A percentile compares a stretch with the other conserved stretches of the same genome.
These are phyloP conservation scores for Chlamydomonas sp. DNA, from an alignment of 139 green algal genomes.

Conservation along the genomic window DNA sequence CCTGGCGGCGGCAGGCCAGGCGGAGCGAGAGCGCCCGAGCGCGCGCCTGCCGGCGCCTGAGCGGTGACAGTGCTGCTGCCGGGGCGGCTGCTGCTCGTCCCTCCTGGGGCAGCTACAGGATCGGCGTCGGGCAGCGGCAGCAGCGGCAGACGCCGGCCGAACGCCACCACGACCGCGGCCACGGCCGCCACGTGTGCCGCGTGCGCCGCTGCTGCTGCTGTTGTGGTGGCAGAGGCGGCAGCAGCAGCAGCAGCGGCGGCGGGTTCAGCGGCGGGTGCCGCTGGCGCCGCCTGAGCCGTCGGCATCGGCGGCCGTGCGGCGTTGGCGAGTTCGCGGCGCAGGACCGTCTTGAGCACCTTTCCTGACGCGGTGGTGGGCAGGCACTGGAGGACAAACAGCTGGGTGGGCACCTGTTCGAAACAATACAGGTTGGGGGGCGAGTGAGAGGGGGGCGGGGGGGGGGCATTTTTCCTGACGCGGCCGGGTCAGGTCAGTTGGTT, in stretches of 20 bases:
- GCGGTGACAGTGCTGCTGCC: neutral
- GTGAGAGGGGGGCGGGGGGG: too few species aligned
- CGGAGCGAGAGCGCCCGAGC: too few species aligned
- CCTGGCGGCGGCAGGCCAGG: too few species aligned
- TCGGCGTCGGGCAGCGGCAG: neutral
- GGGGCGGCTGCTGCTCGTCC: neutral
- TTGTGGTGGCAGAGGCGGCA: neutral
- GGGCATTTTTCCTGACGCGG: too few species aligned
- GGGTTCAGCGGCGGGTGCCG: neutral
- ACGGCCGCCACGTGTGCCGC: too few species aligned
- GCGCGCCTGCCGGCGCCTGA: neutral
- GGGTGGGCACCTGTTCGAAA: constrained; percentile 4
- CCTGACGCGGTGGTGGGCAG: constrained; percentile 73
- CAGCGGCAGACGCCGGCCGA: neutral
- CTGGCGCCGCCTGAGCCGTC: neutral
- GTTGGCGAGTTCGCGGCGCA: constrained; percentile 22
- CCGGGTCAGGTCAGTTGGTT: too few species aligned
- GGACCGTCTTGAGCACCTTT: constrained; percentile 76
- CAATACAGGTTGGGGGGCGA: too few species aligned
- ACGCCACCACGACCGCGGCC: too few species aligned
- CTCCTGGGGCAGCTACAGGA: neutral
- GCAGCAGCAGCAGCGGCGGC: neutral
- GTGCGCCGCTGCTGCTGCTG: too few species aligned
- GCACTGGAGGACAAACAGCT: constrained; percentile 53
- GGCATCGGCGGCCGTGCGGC: neutral